Evolutionary conservation across 2,329 filamentous ascomycete species (phyloP).

Genomic region (Penicillium sp.): DNA sequence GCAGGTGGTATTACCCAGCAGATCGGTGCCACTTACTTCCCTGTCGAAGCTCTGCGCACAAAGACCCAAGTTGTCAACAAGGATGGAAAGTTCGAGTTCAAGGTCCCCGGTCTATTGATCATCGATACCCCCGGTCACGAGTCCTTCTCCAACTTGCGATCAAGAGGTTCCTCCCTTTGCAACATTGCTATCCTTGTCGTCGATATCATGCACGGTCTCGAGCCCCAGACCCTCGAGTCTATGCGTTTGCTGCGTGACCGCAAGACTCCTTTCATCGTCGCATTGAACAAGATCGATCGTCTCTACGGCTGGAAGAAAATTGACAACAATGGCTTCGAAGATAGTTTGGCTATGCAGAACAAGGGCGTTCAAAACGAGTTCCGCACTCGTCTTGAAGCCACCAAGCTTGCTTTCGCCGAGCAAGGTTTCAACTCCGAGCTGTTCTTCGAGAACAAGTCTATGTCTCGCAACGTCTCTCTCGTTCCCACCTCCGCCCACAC

Average conservation of each 20-base stretch:
- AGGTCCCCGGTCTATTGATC: conserved; percentile 88
- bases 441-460: conserved; percentile 95
- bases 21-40: conserved; percentile 99
- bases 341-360: conserved; percentile 80
- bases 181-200: conserved; percentile 99
- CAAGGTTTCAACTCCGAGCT: conserved; percentile 97
- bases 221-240: conserved; percentile 93
- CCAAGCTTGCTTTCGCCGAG: conserved; percentile 87
- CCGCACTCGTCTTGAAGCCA: conserved; percentile 75
- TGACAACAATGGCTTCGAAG: conserved; percentile 95
- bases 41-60: conserved; percentile 78
- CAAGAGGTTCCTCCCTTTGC: conserved; percentile 92
- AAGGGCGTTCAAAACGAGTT: conserved; percentile 93
- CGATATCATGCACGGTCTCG: conserved; percentile 98
- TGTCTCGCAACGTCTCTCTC: conserved; percentile 88
- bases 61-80: conserved; percentile 91
- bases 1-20: conserved; percentile 99
- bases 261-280: conserved; percentile 96
- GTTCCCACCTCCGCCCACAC: conserved; percentile 95
- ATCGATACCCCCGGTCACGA: conserved; percentile 99
- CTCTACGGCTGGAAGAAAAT: conserved; percentile 98
- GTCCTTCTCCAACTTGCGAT: conserved; percentile 97
- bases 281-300: conserved; percentile 99
- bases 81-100: conserved; percentile 86
- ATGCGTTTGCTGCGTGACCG: conserved; percentile 87